Base-by-base conservation (phyloP, 1,139 yeast species). In the Suzukiozyma palmioleophila region DNA sequence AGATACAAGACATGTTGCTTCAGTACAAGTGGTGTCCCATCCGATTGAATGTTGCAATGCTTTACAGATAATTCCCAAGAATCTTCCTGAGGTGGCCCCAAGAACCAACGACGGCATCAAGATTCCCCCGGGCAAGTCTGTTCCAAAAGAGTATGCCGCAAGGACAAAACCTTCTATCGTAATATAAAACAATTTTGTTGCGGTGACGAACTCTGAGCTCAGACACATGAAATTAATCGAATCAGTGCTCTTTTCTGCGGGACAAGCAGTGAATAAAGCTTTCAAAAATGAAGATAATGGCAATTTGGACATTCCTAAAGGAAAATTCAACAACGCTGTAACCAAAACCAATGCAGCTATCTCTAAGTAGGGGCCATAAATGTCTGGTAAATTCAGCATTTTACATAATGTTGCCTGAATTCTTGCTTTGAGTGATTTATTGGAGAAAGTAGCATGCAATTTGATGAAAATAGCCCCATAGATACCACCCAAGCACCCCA, bases 51-150 rank as follows among this genome's bases (percentile, higher is more conserved):
- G 53, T 53, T 81, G 86, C 18, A 79, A 48, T 1, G 57, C 57
- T 47, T 77, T 78, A 32, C 84, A 70, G 2, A 80, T 36, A 2
- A 81, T 67, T 0, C 96, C 96, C 6, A 83, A 50, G 5, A 82
- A 60, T 38, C 96, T 60, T 0, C 95, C 95, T 8, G 75, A 62
- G 1, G 81, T 62, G 0, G 86, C 94, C 3, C 95, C 95, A 13
- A 83, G 65, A 0, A 79, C 78, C 51, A 85, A 64, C 0, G 87
- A 76, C 0, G 95, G 94, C 77, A 81, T 77, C 41, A 85, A 60
- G 3, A 84, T 68, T 0, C 94, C 95, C 2, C 92, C 89, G 0
- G 95, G 94, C 7, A 84, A 64, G 27, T 73, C 68, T 1, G 79
- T 66, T 1, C 90, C 86, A 57, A 77, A 83, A 1, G 89, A 69